Conservation (phyloP, 2,329 filamentous ascomycete genomes). For the Fusarium longipes region DNA sequence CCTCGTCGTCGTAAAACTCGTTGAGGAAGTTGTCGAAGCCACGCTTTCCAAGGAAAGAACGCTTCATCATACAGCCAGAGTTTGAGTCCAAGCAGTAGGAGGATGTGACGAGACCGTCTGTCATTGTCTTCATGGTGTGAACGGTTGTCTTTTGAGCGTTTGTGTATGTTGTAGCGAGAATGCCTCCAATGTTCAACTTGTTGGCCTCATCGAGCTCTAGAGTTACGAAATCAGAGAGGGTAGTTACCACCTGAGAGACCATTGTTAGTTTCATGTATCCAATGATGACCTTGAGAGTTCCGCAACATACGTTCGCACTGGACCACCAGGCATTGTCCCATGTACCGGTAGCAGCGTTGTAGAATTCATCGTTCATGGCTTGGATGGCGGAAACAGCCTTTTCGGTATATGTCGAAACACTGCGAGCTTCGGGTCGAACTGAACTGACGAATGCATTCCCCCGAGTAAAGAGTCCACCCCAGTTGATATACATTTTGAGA, state of each 20-base stretch:
- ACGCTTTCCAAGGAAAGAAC: conserved; percentile 50
- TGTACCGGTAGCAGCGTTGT: conserved; percentile 68
- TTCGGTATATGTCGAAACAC: conserved; percentile 47
- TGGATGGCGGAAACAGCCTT: conserved; percentile 51
- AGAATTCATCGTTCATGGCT: conserved; percentile 68
- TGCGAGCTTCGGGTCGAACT: conserved; percentile 30
- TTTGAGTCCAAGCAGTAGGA: conserved; percentile 50
- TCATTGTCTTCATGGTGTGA: conserved; percentile 54
- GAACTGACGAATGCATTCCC: conserved; percentile 35
- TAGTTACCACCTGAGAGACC: conserved; percentile 60
- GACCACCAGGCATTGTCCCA: conserved; percentile 81
- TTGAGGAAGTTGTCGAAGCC: conserved; percentile 59
- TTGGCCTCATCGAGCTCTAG: conserved; percentile 51
- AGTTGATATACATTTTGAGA: conserved; percentile 43
- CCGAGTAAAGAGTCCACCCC: conserved; percentile 38
- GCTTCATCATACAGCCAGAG: conserved; percentile 49
- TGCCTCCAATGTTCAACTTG: conserved; percentile 53
- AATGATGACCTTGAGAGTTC: not conserved
- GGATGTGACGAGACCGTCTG: conserved; percentile 53
- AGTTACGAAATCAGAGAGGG: conserved; percentile 65
- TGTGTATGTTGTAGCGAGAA: conserved; percentile 59
- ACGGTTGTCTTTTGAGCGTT: conserved; percentile 57
- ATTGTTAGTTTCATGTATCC: conserved; percentile 5
- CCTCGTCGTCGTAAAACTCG: conserved; percentile 68
- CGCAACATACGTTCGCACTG: conserved; percentile 64